These are phyloP conservation scores for Rhizopus microsporus DNA, from an alignment of 371 early-diverging fungal genomes.

Conservation along the genomic window DNA sequence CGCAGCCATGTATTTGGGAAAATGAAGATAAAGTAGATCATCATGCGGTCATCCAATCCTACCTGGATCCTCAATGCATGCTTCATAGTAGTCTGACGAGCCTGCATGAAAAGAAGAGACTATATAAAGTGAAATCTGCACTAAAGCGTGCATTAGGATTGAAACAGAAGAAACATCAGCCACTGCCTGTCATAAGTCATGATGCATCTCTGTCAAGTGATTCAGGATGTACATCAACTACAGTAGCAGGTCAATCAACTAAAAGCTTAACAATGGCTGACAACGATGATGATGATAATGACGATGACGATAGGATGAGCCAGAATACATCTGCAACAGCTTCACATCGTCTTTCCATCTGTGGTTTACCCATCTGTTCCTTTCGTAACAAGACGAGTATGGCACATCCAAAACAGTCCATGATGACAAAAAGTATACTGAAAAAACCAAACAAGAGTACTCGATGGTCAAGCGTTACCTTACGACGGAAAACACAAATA, in stretches of 20 bases:
- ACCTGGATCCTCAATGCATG: slow-evolving; percentile 16
- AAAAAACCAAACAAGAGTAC: background rate
- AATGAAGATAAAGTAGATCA: background rate
- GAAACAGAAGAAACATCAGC: background rate
- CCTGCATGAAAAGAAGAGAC: background rate
- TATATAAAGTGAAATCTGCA: background rate
- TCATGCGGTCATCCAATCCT: slow-evolving; percentile 20
- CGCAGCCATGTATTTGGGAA: too few relatives aligned
- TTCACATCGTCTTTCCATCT: background rate
- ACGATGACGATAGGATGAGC: too few relatives aligned
- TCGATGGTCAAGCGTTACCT: background rate
- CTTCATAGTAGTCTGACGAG: background rate
- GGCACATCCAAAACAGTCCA: background rate
- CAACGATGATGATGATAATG: too few relatives aligned
- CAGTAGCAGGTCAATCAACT: background rate
- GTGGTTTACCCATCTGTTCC: background rate
- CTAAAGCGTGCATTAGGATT: background rate
- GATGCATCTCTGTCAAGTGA: background rate
- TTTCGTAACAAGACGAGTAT: background rate
- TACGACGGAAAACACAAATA: background rate
- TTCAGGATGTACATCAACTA: background rate
- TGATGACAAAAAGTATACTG: background rate
- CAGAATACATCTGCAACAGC: background rate
- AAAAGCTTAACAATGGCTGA: too few relatives aligned
- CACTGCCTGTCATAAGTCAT: too few relatives aligned